A percentile compares a stretch with the other conserved stretches of the same genome.
Conservation (phyloP, 148 eudicot genomes). For the Heliosperma pusillum region DNA sequence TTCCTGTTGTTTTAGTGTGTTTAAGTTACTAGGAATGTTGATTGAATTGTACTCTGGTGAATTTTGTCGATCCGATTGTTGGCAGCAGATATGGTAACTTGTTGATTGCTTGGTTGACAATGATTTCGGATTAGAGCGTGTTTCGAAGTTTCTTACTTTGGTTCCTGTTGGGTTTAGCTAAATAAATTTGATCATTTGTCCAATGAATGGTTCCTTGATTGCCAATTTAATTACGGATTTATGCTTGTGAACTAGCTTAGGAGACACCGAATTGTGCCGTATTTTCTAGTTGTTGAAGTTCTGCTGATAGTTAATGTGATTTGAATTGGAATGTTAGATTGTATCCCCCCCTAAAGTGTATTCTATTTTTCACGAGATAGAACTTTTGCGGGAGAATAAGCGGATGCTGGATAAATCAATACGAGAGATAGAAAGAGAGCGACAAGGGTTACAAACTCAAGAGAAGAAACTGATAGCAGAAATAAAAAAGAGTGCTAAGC, state of each 20-base stretch:
- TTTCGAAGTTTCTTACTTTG: background rate
- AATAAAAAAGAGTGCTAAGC: slow-evolving; percentile 98
- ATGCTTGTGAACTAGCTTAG: background rate
- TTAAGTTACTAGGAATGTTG: background rate
- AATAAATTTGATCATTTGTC: background rate
- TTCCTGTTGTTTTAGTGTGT: background rate
- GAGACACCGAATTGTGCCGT: background rate
- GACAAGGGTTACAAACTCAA: slow-evolving; percentile 91
- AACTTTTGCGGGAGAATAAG: slow-evolving; percentile 94
- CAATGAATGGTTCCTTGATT: background rate
- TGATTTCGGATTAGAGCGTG: background rate
- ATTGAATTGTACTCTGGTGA: background rate
- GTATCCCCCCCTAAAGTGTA: background rate
- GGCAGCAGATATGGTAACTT: background rate
- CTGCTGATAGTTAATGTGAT: background rate
- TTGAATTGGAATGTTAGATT: background rate
- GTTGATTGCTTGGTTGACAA: background rate
- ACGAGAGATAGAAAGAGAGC: slow-evolving; percentile 92
- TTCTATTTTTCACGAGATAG: slow-evolving; percentile 36
- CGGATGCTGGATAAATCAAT: slow-evolving; percentile 97
- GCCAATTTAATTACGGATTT: background rate
- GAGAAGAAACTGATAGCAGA: slow-evolving; percentile 91
- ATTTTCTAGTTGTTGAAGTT: background rate
- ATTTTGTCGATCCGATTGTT: background rate
- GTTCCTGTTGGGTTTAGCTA: background rate